A percentile compares a stretch with the other conserved stretches of the same genome.
These are phyloP conservation scores for Trichomonascaceae sp. DNA, from an alignment of 1,139 yeast species.

Conservation along the genomic window DNA sequence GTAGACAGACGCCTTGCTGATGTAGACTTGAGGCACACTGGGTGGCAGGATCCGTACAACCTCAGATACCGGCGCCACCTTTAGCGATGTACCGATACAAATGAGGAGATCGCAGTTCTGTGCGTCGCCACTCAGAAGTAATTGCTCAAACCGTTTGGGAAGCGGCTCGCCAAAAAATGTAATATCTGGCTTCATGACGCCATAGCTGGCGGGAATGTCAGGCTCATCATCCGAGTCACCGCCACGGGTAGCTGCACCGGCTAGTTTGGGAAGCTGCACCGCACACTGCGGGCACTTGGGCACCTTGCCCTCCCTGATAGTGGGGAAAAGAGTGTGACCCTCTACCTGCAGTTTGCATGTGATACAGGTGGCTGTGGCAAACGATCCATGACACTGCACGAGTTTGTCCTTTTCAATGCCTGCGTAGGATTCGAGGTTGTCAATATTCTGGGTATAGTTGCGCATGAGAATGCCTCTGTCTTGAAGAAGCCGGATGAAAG, in stretches of 20 bases:
- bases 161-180: slow-evolving; percentile 88
- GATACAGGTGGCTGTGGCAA: slow-evolving; percentile 80
- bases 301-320: slow-evolving; percentile 46
- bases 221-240: slow-evolving; percentile 13
- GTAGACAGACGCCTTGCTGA: slow-evolving; percentile 67
- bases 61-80: slow-evolving; percentile 93
- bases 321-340: slow-evolving; percentile 54
- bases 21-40: slow-evolving; percentile 67
- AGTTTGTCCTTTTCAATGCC: slow-evolving; percentile 59
- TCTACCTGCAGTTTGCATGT: slow-evolving; percentile 59
- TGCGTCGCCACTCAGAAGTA: slow-evolving; percentile 29
- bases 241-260: background rate
- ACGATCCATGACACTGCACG: slow-evolving; percentile 94
- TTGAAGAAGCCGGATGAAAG: slow-evolving; percentile 62
- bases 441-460: slow-evolving; percentile 92
- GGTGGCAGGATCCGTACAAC: slow-evolving; percentile 66
- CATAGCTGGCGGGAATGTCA: slow-evolving; percentile 27
- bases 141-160: slow-evolving; percentile 59
- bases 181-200: slow-evolving; percentile 92
- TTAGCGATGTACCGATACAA: slow-evolving; percentile 86
- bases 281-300: slow-evolving; percentile 65
- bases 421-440: slow-evolving; percentile 75
- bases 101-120: slow-evolving; percentile 65
- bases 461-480: slow-evolving; percentile 69
- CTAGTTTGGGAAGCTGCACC: no score